A percentile compares a stretch with the other conserved stretches of the same genome.
These are phyloP conservation scores for Tephrocybe sp. DNA, from an alignment of 768 basidiomycete genomes.

Conservation along the genomic window DNA sequence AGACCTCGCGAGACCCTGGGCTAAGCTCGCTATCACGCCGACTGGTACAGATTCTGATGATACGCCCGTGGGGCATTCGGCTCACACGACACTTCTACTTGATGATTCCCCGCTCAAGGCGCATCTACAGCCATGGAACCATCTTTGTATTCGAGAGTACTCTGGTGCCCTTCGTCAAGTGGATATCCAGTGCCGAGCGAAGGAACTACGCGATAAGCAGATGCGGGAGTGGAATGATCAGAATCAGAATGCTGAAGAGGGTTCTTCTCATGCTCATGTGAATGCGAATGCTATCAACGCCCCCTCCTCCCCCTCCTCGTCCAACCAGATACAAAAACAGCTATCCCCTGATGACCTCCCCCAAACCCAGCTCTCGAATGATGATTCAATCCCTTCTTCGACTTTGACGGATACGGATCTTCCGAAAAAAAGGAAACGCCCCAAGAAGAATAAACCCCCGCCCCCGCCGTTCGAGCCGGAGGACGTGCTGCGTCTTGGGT, in stretches of 20 bases:
- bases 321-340: neutral
- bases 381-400: neutral
- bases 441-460: slow-evolving; percentile 6
- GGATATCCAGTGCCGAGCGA: slow-evolving; percentile 8
- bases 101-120: slow-evolving; percentile 58
- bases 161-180: slow-evolving; percentile 21
- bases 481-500: neutral
- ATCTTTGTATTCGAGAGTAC: slow-evolving; percentile 76
- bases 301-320: neutral
- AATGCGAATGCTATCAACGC: neutral
- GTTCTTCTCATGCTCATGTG: too few relatives aligned
- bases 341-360: neutral
- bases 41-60: neutral
- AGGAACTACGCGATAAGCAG: slow-evolving; percentile 1
- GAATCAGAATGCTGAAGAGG: too few relatives aligned
- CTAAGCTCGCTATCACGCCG: slow-evolving; percentile 24
- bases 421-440: slow-evolving; percentile 15
- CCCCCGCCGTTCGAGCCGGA: neutral
- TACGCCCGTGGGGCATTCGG: slow-evolving; percentile 33
- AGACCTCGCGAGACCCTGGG: slow-evolving; percentile 71
- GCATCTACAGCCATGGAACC: slow-evolving; percentile 75
- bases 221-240: too few relatives aligned
- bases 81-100: slow-evolving; percentile 44
- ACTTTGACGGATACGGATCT: too few relatives aligned
- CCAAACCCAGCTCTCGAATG: neutral